Conservation (phyloP, 2,329 filamentous ascomycete species). For the Colletotrichum euphorbiae region DNA sequence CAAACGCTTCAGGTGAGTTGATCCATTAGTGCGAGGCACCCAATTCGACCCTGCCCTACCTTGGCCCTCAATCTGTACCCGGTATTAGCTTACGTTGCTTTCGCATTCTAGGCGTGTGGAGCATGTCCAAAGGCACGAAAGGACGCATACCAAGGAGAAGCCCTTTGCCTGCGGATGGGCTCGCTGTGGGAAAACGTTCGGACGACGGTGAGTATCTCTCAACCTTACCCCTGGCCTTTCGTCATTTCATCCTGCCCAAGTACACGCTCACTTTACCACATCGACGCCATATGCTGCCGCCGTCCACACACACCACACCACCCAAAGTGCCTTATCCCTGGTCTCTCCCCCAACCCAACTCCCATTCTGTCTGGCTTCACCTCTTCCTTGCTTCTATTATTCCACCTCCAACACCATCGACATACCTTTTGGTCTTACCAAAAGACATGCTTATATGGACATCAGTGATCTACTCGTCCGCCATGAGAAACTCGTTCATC, state of each 20-base stretch:
- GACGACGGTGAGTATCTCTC: conserved; percentile 64
- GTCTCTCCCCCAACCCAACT: conserved; percentile 22
- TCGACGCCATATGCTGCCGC: conserved; percentile 30
- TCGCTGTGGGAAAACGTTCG: conserved; percentile 72
- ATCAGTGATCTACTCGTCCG: conserved; percentile 73
- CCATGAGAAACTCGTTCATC: conserved; percentile 73
- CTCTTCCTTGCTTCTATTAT: conserved; percentile 24
- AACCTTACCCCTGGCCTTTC: conserved; percentile 35
- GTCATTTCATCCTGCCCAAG: conserved; percentile 31
- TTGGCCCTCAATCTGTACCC: conserved; percentile 39
- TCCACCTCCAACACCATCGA: conserved; percentile 32
- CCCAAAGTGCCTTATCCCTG: conserved; percentile 30
- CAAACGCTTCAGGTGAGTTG: conserved; percentile 70
- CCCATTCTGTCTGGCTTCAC: conserved; percentile 21
- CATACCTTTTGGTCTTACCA: conserved; percentile 26
- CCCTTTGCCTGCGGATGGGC: conserved; percentile 71
- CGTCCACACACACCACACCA: conserved; percentile 34
- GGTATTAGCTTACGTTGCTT: conserved; percentile 56
- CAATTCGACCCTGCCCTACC: conserved; percentile 37
- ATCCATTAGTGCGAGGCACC: conserved; percentile 36
- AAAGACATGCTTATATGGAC: conserved; percentile 67
- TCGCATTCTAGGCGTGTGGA: conserved; percentile 67
- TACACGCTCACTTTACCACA: conserved; percentile 28
- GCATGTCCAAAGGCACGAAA: conserved; percentile 73
- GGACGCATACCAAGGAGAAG: conserved; percentile 74